Percentiles rank a stretch among this genome's conserved stretches.
These are phyloP conservation scores for Phytophthora idaei DNA, from an alignment of 352 stramenopile genomes.

Conservation along the genomic window DNA sequence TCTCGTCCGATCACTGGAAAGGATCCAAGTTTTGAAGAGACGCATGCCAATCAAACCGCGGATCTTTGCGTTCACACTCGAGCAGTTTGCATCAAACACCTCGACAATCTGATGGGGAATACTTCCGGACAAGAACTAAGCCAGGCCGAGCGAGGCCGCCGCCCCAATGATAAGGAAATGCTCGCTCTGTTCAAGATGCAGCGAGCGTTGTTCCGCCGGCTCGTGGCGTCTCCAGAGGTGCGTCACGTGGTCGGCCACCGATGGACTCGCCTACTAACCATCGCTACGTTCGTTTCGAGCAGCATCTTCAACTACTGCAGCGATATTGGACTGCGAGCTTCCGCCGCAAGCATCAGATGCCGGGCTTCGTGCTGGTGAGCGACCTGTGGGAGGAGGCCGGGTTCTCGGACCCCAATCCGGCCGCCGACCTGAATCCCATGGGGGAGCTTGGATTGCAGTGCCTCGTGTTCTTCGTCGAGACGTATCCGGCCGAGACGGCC, in stretches of 20 bases:
- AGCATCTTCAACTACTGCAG: slow-evolving; percentile 68
- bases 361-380: slow-evolving; percentile 48
- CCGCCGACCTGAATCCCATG: slow-evolving; percentile 56
- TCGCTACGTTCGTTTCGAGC: slow-evolving; percentile 1
- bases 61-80: slow-evolving; percentile 23
- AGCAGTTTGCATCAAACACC: background rate
- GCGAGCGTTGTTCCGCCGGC: slow-evolving; percentile 55
- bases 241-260: background rate
- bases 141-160: slow-evolving; percentile 47
- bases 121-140: slow-evolving; percentile 34
- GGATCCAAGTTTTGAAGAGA: slow-evolving; percentile 16
- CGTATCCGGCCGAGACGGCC: slow-evolving; percentile 53
- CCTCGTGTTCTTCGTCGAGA: slow-evolving; percentile 74
- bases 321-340: slow-evolving; percentile 65
- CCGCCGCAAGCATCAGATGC: slow-evolving; percentile 38
- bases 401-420: slow-evolving; percentile 60
- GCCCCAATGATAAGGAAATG: slow-evolving; percentile 66
- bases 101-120: slow-evolving; percentile 48
- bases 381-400: slow-evolving; percentile 53
- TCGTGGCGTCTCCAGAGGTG: slow-evolving; percentile 72
- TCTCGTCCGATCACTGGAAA: background rate
- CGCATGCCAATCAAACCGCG: slow-evolving; percentile 25
- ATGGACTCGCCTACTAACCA: slow-evolving; percentile 1
- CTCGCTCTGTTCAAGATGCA: slow-evolving; percentile 68
- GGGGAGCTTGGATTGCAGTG: slow-evolving; percentile 67